These are phyloP conservation scores for Alternaria panax DNA, from an alignment of 2,329 filamentous ascomycete genomes.

Conservation along the genomic window DNA sequence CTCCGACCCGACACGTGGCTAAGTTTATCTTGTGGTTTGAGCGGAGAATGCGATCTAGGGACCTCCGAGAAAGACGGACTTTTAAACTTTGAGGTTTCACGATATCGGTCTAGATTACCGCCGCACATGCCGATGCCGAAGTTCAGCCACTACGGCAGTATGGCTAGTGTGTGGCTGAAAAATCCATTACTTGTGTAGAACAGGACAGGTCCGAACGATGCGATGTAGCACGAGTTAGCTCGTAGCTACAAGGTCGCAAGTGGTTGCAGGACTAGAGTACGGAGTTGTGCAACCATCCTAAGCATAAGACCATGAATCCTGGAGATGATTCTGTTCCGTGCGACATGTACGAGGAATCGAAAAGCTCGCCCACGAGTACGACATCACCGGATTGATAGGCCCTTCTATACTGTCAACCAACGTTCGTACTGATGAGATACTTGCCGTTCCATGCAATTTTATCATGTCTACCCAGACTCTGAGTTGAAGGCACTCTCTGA, in stretches of 20 bases:
- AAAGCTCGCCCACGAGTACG: not conserved
- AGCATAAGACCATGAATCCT: not conserved
- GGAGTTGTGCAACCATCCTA: not conserved
- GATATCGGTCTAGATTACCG: not conserved
- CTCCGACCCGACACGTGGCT: not conserved
- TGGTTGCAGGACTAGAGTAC: not conserved
- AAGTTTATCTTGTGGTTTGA: not conserved
- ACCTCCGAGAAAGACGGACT: not conserved
- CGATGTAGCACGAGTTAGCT: not conserved
- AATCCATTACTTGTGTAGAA: not conserved
- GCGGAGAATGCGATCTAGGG: not conserved
- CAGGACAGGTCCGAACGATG: not conserved
- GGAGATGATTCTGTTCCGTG: not conserved
- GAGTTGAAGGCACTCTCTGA: not conserved
- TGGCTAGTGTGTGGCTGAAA: slow-evolving; percentile 1
- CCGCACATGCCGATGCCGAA: slow-evolving; percentile 1
- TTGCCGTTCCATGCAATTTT: not conserved
- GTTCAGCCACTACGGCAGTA: not conserved
- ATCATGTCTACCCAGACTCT: not conserved
- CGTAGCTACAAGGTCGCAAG: not conserved
- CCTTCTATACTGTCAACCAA: not conserved
- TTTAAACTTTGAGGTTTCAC: slow-evolving; percentile 1
- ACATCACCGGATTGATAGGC: not conserved
- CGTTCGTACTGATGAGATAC: not conserved
- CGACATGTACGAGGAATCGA: not conserved